Evolutionary conservation across 345 rosid species (phyloP), one percentile per base, ranked within the genome.

Genomic region (Eutrema japonicum): DNA sequence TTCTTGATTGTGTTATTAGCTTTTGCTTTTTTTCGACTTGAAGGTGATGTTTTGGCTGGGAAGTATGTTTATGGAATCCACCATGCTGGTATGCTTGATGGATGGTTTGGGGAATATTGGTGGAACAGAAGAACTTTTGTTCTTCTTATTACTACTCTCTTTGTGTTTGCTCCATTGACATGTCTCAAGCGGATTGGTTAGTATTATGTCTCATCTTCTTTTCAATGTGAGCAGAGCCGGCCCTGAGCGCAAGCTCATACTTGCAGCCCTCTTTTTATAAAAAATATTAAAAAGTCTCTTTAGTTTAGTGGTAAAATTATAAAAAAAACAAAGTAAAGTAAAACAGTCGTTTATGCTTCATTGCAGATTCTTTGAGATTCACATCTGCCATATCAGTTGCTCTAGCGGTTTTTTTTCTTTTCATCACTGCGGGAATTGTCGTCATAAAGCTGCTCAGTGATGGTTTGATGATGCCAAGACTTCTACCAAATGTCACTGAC

Each of bases 321-420:
- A 18, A 18, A 18, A 18, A 18, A 18, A 18, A 18, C 18, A 18
- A 18, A 18, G 18, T 18, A 18, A 18, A 18, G 1, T 18, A 18
- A 18, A 18, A 18, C 18, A 18, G 47, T 43, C 2, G 55, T 10
- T 64, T 68, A 50, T 41, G 54, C 0, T 59, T 59, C 7, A 3
- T 9, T 65, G 86, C 88, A 95, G 99, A 92, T 86, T 90, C 96
- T 16, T 83, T 95, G 82, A 88, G 91, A n/a, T 82, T 72, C 82
- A 86, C 98, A 56, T 95, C 99, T 46, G 96, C 96, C 56, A 64
- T 88, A 68, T 95, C 98, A 3, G 88, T 95, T 67, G 92, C 80
- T 5, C 78, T 95, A 49, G 99, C 98, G 46, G 85, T 87, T 74
- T 87, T 84, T 10, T 95, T 90, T 81, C 92, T 95, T 66, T 80